A percentile compares a stretch with the other conserved stretches of the same genome.
Evolutionary conservation across 208 protist genomes (phyloP).

Genomic region (Trypanosoma avium): DNA sequence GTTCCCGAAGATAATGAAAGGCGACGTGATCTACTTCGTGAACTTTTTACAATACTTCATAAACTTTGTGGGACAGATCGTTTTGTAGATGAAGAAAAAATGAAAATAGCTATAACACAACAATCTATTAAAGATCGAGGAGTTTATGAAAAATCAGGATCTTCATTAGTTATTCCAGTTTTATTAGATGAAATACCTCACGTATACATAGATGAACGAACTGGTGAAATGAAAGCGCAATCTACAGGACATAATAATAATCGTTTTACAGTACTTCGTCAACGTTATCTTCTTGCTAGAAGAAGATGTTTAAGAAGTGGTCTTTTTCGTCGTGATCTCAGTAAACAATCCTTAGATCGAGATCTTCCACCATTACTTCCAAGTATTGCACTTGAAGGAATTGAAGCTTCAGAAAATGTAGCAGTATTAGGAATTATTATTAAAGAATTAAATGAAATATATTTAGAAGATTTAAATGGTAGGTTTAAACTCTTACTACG

Average conservation of each 20-base stretch:
- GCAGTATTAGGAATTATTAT: constrained; percentile 81
- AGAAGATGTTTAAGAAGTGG: constrained; percentile 79
- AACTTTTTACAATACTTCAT: constrained; percentile 70
- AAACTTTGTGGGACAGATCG: constrained; percentile 52
- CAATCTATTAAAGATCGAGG: constrained; percentile 50
- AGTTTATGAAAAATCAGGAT: constrained; percentile 29
- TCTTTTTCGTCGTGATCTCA: constrained; percentile 62
- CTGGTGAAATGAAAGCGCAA: constrained; percentile 51
- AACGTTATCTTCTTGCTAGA: constrained; percentile 79
- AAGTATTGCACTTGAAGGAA: constrained; percentile 77
- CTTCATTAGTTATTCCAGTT: constrained; percentile 41
- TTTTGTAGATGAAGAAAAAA: constrained; percentile 63
- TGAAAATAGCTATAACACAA: constrained; percentile 48
- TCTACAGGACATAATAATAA: constrained; percentile 18
- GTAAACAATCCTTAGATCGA: constrained; percentile 37
- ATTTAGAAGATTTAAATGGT: constrained; percentile 74
- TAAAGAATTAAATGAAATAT: constrained; percentile 37
- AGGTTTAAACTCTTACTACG: constrained; percentile 44
- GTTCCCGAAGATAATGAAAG: constrained; percentile 36
- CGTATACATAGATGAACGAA: constrained; percentile 67
- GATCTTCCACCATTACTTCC: constrained; percentile 64
- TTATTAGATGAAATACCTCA: constrained; percentile 42
- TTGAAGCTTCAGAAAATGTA: constrained; percentile 45
- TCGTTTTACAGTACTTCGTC: constrained; percentile 59
- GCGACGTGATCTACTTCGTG: constrained; percentile 53